Percentiles rank a stretch among this genome's conserved stretches.
These are phyloP conservation scores for Mycena pura DNA, from an alignment of 768 basidiomycete genomes.

Conservation along the genomic window DNA sequence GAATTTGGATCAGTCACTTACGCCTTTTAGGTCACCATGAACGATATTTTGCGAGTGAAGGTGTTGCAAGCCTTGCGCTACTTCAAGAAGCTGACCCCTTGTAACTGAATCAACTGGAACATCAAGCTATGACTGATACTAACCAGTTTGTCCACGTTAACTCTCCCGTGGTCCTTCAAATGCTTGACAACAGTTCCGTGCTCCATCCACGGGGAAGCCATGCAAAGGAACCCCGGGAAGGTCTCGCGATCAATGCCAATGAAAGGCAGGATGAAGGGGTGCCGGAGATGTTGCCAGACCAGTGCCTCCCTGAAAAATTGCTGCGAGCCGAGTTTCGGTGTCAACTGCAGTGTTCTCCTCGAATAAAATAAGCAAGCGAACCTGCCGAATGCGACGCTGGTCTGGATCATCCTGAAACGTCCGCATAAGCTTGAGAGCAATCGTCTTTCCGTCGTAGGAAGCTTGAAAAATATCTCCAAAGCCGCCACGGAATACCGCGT, in stretches of 20 bases:
- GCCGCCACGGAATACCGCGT: not conserved
- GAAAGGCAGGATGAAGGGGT: constrained; percentile 37
- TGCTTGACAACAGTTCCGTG: constrained; percentile 34
- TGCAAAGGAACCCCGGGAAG: constrained; percentile 32
- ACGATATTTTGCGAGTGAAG: constrained; percentile 30
- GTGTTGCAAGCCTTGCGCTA: constrained; percentile 17
- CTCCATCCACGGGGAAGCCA: constrained; percentile 39
- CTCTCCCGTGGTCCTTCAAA: constrained; percentile 25
- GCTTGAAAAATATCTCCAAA: constrained; percentile 3
- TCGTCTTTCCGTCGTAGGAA: not conserved
- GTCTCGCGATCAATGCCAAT: constrained; percentile 35
- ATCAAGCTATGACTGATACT: not conserved
- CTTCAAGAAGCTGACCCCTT: constrained; percentile 24
- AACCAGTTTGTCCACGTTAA: constrained; percentile 28
- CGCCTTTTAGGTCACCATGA: constrained; percentile 31
- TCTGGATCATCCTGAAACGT: not conserved
- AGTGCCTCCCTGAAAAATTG: constrained; percentile 29
- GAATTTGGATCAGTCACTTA: not conserved
- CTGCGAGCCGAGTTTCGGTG: not conserved
- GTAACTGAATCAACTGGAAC: not conserved
- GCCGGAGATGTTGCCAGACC: constrained; percentile 35
- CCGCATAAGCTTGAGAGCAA: constrained; percentile 3
- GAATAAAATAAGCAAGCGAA: not conserved
- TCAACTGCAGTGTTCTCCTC: no score
- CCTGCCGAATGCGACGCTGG: not conserved